Evolutionary conservation across 768 basidiomycete genomes (phyloP).

Genomic region (Terana coerulea): DNA sequence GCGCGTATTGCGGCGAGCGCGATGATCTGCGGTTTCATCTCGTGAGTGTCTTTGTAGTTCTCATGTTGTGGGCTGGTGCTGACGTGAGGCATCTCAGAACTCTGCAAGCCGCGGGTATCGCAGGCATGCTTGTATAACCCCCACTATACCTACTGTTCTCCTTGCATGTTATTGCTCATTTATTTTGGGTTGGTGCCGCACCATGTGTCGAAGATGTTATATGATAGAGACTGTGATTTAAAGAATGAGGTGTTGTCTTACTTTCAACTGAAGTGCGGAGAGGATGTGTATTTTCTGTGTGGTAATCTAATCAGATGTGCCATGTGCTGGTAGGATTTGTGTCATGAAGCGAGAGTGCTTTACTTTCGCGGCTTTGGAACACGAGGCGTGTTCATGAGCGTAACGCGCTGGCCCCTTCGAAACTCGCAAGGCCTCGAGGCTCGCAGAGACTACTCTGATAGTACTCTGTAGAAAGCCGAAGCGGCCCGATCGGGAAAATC

Average conservation of each 20-base stretch:
- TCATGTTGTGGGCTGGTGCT: neutral
- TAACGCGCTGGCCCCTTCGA: too few relatives aligned
- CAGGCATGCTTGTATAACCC: slow-evolving; percentile 26
- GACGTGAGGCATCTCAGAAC: slow-evolving; percentile 14
- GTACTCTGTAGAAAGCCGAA: too few relatives aligned
- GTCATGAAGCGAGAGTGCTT: too few relatives aligned
- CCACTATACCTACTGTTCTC: neutral
- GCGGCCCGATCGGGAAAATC: too few relatives aligned
- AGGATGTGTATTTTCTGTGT: neutral
- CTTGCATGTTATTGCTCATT: neutral
- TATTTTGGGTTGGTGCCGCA: neutral
- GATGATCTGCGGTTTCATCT: slow-evolving; percentile 68
- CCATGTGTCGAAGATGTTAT: neutral
- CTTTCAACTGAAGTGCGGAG: neutral
- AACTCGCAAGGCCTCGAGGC: too few relatives aligned
- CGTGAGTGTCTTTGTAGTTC: slow-evolving; percentile 24
- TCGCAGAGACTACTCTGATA: too few relatives aligned
- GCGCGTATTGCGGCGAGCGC: slow-evolving; percentile 65
- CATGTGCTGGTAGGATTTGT: neutral
- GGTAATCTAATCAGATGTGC: neutral
- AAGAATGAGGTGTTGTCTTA: neutral
- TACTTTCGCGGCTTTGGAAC: too few relatives aligned
- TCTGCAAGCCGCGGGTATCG: slow-evolving; percentile 28
- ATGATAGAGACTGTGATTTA: neutral
- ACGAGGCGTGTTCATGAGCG: too few relatives aligned